Evolutionary conservation across 371 early-diverging fungal genomes (phyloP).

Genomic region (Mortierella sp.): DNA sequence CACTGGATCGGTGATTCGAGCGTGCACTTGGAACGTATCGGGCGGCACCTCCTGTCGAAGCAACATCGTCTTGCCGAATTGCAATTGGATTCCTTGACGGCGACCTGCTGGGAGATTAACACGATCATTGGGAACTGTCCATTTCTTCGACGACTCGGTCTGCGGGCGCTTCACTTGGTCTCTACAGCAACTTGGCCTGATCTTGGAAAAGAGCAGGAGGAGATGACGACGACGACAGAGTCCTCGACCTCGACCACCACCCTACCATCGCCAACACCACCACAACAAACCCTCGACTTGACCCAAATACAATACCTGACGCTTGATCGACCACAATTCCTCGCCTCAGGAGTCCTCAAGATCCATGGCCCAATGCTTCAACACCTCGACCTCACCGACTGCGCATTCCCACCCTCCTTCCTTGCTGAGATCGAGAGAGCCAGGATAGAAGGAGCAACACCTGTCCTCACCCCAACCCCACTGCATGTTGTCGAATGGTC

Average conservation of each 20-base stretch:
- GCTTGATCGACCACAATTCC: conserved; percentile 21
- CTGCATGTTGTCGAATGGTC: conserved; percentile 23
- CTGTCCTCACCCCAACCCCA: not conserved
- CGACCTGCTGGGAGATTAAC: conserved; percentile 20
- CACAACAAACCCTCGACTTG: conserved; percentile 4
- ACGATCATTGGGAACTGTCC: conserved; percentile 28
- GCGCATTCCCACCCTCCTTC: conserved; percentile 15
- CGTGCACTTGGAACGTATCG: conserved; percentile 26
- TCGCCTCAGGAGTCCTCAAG: not conserved
- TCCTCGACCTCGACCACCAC: no score
- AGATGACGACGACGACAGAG: not conserved
- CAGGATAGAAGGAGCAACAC: not conserved
- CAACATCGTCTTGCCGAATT: conserved; percentile 29
- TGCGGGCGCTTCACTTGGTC: conserved; percentile 8
- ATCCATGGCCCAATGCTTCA: conserved; percentile 21
- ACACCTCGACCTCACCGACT: conserved; percentile 13
- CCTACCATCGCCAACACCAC: not conserved
- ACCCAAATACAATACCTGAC: conserved; percentile 5
- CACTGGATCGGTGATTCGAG: conserved; percentile 33
- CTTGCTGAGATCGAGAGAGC: not conserved
- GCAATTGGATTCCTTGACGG: conserved; percentile 17
- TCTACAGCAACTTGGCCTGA: conserved; percentile 21
- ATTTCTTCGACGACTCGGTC: conserved; percentile 13
- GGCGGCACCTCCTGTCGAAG: conserved; percentile 20
- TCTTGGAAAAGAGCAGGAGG: not conserved